A percentile compares a stretch with the other conserved stretches of the same genome.
Conservation (phyloP, 441 rosid genomes). For the Macaranga tanarius region DNA sequence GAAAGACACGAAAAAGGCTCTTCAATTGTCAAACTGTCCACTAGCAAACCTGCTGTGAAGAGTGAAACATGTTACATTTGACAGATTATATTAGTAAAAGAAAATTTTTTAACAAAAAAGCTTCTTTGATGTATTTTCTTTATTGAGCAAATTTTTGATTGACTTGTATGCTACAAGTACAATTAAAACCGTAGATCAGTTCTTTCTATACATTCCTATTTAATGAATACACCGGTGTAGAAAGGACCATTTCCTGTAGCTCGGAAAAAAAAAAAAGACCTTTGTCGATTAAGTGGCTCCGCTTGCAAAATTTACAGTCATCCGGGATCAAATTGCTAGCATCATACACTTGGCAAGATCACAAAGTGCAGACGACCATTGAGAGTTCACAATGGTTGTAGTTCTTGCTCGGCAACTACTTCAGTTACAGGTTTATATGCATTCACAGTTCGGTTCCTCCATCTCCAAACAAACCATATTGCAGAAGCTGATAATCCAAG, state of each 20-base stretch:
- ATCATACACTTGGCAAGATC: not conserved
- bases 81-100: too few relatives aligned
- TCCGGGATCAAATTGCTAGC: not conserved
- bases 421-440: conserved; percentile 60
- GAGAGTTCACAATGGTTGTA: conserved; percentile 48
- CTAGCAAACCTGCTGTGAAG: too few relatives aligned
- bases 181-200: not conserved
- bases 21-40: too few relatives aligned
- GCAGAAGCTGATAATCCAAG: conserved; percentile 51
- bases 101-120: too few relatives aligned
- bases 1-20: too few relatives aligned
- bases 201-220: not conserved
- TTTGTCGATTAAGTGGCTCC: not conserved
- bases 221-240: not conserved
- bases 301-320: conserved; percentile 9
- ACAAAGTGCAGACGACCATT: not conserved
- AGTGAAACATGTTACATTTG: too few relatives aligned
- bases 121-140: not conserved
- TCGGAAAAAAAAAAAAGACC: too few relatives aligned
- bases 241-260: too few relatives aligned
- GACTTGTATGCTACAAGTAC: not conserved
- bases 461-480: conserved; percentile 53
- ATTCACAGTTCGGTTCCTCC: conserved; percentile 34
- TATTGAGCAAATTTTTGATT: not conserved
- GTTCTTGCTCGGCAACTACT: conserved; percentile 63